phyloP scores from a whole-genome alignment of 2,329 filamentous ascomycete genomes.

The Dactylellina cionopaga region DNA sequence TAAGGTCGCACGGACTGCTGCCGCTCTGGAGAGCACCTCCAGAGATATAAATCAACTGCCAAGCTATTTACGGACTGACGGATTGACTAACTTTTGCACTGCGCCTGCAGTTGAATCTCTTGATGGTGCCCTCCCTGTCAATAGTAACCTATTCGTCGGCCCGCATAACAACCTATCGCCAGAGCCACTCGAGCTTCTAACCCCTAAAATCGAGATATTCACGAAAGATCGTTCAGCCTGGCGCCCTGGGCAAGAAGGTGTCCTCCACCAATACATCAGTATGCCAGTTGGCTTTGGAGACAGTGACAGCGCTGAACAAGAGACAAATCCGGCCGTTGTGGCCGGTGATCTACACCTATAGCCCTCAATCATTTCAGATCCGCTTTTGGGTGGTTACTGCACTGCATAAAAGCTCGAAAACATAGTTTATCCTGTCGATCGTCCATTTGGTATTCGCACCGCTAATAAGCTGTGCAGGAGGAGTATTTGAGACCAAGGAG shows the following conservation, averaged over 20 bases:
- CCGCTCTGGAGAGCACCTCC: background rate
- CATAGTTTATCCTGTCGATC: no score
- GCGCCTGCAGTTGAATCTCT: slow-evolving; percentile 43
- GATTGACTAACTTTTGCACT: slow-evolving; percentile 20
- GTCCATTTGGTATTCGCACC: no score
- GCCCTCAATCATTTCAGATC: background rate
- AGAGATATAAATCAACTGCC: slow-evolving; percentile 3
- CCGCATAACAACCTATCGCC: slow-evolving; percentile 37
- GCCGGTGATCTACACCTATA: slow-evolving; percentile 46
- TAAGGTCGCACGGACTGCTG: slow-evolving; percentile 6
- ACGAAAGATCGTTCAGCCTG: slow-evolving; percentile 40
- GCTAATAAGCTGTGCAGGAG: no score
- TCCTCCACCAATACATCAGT: slow-evolving; percentile 50
- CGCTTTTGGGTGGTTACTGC: background rate
- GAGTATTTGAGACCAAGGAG: no score
- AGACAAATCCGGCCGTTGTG: slow-evolving; percentile 12
- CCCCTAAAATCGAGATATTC: slow-evolving; percentile 47
- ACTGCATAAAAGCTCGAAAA: no score
- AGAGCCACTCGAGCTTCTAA: slow-evolving; percentile 34
- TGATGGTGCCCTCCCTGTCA: slow-evolving; percentile 46
- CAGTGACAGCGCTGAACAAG: slow-evolving; percentile 18
- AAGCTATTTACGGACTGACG: background rate
- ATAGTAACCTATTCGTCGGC: slow-evolving; percentile 45
- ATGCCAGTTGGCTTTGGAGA: slow-evolving; percentile 50
- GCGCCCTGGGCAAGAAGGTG: slow-evolving; percentile 49